Evolutionary conservation across 2,329 filamentous ascomycete genomes (phyloP).

Genomic region (Trichoderma atrobrunneum): DNA sequence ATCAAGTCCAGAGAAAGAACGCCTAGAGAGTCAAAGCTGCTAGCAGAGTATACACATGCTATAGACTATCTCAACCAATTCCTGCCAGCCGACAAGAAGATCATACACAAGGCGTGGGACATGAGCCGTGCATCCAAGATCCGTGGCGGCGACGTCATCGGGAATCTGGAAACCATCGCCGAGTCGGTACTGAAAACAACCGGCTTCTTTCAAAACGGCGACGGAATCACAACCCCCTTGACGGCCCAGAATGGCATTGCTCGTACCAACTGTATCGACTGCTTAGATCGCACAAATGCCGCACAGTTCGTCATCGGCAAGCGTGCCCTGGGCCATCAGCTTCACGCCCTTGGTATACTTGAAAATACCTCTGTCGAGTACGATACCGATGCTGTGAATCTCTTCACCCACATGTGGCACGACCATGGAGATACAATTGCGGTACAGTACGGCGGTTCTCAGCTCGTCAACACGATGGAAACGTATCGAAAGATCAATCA

Average conservation of each 20-base stretch:
- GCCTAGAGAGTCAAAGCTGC: slow-evolving; percentile 85
- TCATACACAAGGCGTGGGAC: slow-evolving; percentile 93
- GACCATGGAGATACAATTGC: slow-evolving; percentile 97
- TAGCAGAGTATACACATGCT: slow-evolving; percentile 82
- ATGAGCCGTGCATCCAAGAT: slow-evolving; percentile 96
- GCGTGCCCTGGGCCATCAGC: slow-evolving; percentile 83
- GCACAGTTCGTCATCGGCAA: slow-evolving; percentile 98
- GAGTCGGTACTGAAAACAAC: slow-evolving; percentile 82
- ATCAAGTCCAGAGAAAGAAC: slow-evolving; percentile 86
- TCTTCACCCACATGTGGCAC: slow-evolving; percentile 98
- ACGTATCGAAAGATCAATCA: slow-evolving; percentile 99
- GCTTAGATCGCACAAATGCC: slow-evolving; percentile 92
- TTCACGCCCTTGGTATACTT: slow-evolving; percentile 87
- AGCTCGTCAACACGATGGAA: slow-evolving; percentile 98
- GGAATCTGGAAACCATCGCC: slow-evolving; percentile 83
- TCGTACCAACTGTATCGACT: slow-evolving; percentile 97
- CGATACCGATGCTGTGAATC: slow-evolving; percentile 91
- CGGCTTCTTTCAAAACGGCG: slow-evolving; percentile 93
- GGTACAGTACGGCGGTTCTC: slow-evolving; percentile 94
- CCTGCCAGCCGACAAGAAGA: slow-evolving; percentile 76
- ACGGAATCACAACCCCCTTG: slow-evolving; percentile 58
- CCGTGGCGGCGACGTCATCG: slow-evolving; percentile 90
- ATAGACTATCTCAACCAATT: slow-evolving; percentile 95
- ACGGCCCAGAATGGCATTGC: slow-evolving; percentile 88
- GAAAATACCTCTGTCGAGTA: slow-evolving; percentile 77